Evolutionary conservation across 352 stramenopile genomes (phyloP).

Genomic region (Phytophthora quininea): DNA sequence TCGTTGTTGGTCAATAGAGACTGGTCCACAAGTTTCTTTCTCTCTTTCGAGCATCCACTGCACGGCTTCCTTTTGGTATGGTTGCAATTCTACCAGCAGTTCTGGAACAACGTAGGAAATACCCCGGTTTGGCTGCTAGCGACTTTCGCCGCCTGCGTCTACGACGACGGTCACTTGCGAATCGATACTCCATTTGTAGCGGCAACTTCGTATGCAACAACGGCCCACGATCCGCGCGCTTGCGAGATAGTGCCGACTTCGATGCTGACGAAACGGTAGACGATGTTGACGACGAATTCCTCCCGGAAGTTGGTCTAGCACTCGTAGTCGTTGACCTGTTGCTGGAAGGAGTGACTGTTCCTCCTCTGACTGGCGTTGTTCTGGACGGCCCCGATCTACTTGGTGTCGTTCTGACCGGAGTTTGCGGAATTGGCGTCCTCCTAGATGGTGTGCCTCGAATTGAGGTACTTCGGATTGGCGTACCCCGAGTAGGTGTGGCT

Average conservation of each 20-base stretch:
- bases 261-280: constrained; percentile 18
- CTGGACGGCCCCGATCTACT: background rate
- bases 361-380: background rate
- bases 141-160: constrained; percentile 52
- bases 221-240: constrained; percentile 32
- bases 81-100: constrained; percentile 61
- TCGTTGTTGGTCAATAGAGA: constrained; percentile 42
- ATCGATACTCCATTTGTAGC: constrained; percentile 62
- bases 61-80: constrained; percentile 88
- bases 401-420: background rate
- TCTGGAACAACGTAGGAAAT: constrained; percentile 57
- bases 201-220: constrained; percentile 68
- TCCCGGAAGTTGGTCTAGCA: constrained; percentile 5
- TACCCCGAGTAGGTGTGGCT: background rate
- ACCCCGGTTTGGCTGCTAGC: constrained; percentile 43
- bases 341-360: background rate
- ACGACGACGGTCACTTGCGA: constrained; percentile 56
- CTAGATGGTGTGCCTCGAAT: background rate
- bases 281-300: constrained; percentile 10
- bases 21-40: constrained; percentile 18
- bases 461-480: background rate
- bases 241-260: constrained; percentile 27
- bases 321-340: constrained; percentile 20
- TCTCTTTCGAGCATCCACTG: constrained; percentile 89
- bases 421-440: too few relatives aligned